These are phyloP conservation scores for Volutella citrinella DNA, from an alignment of 2,329 filamentous ascomycete genomes.

Conservation along the genomic window DNA sequence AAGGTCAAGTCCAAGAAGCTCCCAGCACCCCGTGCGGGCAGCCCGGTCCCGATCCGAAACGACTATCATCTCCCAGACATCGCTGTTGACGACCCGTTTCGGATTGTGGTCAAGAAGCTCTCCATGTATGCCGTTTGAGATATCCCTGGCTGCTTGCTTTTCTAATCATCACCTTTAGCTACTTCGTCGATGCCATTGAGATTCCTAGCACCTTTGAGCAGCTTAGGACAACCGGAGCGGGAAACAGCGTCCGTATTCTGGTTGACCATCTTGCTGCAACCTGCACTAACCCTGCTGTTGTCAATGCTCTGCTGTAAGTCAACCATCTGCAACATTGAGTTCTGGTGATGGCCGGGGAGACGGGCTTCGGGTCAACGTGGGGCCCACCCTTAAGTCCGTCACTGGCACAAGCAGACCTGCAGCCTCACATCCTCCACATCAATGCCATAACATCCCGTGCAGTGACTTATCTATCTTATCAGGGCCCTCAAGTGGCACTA, in stretches of 20 bases:
- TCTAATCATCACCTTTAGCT: constrained; percentile 41
- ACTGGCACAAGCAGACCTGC: too few species aligned
- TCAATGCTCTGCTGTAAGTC: constrained; percentile 70
- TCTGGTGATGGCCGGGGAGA: too few species aligned
- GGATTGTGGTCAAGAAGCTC: constrained; percentile 64
- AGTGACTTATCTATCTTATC: constrained; percentile 10
- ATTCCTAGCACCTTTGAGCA: constrained; percentile 72
- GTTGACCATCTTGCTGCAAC: constrained; percentile 61
- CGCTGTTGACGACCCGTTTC: constrained; percentile 56
- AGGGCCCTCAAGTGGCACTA: constrained; percentile 77
- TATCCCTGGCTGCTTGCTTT: too few species aligned
- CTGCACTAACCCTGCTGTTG: constrained; percentile 66
- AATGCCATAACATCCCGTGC: not conserved
- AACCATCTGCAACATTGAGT: too few species aligned
- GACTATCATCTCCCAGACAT: constrained; percentile 53
- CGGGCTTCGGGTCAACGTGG: too few species aligned
- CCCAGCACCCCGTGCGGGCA: constrained; percentile 30
- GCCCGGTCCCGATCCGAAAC: constrained; percentile 32
- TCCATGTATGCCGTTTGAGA: constrained; percentile 49
- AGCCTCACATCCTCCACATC: not conserved
- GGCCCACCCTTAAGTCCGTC: too few species aligned
- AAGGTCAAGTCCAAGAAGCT: constrained; percentile 34
- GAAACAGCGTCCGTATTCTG: constrained; percentile 54
- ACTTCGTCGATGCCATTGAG: constrained; percentile 59
- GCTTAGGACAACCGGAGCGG: constrained; percentile 63